Conservation (phyloP, 2,329 filamentous ascomycete genomes). For the Pseudogymnoascus sp. region DNA sequence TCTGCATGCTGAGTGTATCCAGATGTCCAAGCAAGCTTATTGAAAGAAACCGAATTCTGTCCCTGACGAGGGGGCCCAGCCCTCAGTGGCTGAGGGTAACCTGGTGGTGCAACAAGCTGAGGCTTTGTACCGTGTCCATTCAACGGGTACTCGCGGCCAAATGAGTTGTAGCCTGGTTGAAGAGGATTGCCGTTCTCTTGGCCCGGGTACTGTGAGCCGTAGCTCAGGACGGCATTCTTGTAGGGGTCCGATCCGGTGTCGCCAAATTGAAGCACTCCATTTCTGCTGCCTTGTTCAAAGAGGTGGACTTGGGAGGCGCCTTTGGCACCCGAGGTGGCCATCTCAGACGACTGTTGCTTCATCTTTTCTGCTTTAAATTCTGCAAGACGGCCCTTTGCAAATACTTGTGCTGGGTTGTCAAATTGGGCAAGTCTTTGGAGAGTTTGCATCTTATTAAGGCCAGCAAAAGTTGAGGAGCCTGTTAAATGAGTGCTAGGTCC, state of each 20-base stretch:
- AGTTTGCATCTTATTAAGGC: slow-evolving; percentile 28
- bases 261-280: not conserved
- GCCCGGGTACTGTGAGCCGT: not conserved
- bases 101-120: slow-evolving; percentile 12
- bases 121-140: not conserved
- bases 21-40: slow-evolving; percentile 10
- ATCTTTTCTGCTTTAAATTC: slow-evolving; percentile 18
- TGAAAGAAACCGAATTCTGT: slow-evolving; percentile 14
- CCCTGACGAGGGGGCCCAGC: slow-evolving; percentile 30
- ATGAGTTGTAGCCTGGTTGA: slow-evolving; percentile 1
- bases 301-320: not conserved
- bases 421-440: slow-evolving; percentile 26
- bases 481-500: not conserved
- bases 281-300: not conserved
- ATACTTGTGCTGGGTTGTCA: slow-evolving; percentile 24
- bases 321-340: not conserved
- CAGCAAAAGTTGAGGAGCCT: slow-evolving; percentile 14
- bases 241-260: not conserved
- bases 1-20: not conserved
- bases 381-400: slow-evolving; percentile 21
- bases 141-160: not conserved
- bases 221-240: not conserved
- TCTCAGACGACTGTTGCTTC: not conserved
- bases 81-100: slow-evolving; percentile 29
- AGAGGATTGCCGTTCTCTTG: not conserved